phyloP scores from a whole-genome alignment of 164 flowering plant genomes.

The Magnolia changhungtana region DNA sequence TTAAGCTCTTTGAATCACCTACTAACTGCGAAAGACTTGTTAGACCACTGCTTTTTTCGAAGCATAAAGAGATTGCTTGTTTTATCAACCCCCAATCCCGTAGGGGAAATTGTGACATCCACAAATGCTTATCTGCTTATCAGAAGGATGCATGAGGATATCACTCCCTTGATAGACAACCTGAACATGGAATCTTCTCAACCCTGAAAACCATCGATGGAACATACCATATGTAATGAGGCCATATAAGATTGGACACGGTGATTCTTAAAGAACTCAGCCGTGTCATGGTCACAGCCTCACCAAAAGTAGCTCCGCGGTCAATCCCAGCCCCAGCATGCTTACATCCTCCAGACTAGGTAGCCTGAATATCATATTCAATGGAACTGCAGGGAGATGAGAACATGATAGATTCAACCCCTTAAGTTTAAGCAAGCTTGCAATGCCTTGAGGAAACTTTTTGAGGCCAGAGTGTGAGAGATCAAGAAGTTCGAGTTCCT shows the following conservation, averaged over 20 bases:
- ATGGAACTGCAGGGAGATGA: background rate
- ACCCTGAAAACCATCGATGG: background rate
- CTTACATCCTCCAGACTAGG: background rate
- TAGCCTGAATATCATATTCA: background rate
- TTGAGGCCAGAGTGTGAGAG: background rate
- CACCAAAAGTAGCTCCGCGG: background rate
- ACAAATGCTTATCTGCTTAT: background rate
- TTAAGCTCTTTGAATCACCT: no score
- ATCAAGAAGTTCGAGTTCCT: background rate
- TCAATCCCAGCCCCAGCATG: background rate
- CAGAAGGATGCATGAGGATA: background rate
- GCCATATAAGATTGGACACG: background rate
- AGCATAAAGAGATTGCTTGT: background rate
- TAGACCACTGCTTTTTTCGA: background rate
- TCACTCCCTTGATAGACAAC: background rate
- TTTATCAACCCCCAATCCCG: background rate
- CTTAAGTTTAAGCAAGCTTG: background rate
- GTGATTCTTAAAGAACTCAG: background rate
- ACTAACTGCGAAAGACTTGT: no score
- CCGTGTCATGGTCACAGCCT: background rate
- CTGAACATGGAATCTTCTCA: background rate
- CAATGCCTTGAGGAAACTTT: slow-evolving; percentile 4
- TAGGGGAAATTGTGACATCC: background rate
- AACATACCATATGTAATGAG: background rate
- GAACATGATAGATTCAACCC: background rate